Percentiles rank a stretch among this genome's conserved stretches.
phyloP scores from a whole-genome alignment of 2,329 filamentous ascomycete species.

The Colletotrichum agaves region DNA sequence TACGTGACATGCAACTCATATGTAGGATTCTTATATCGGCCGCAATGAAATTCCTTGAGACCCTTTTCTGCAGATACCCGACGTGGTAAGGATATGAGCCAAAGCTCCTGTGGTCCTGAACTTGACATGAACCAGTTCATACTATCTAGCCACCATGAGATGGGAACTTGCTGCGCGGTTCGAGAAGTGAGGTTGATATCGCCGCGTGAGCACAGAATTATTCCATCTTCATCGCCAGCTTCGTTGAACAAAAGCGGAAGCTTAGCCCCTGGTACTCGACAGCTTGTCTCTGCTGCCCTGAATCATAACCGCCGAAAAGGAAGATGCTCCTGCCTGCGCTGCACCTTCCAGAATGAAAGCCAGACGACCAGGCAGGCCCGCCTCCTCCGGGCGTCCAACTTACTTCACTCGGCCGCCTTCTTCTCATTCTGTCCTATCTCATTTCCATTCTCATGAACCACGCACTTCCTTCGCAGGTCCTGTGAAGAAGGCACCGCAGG shows the following conservation, averaged over 20 bases:
- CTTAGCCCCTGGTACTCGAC: neutral
- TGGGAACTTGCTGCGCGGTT: too few species aligned
- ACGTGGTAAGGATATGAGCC: neutral
- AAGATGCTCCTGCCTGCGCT: neutral
- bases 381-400: neutral
- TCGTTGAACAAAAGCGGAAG: too few species aligned
- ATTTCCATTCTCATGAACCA: neutral
- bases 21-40: neutral
- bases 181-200: too few species aligned
- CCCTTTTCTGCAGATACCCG: neutral
- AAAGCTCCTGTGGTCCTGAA: too few species aligned
- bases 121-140: too few species aligned
- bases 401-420: neutral
- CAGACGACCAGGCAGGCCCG: neutral
- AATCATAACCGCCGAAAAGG: neutral
- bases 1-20: too few species aligned
- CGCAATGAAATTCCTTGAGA: neutral
- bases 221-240: too few species aligned
- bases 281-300: neutral
- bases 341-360: slow-evolving; percentile 1
- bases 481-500: too few species aligned
- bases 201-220: too few species aligned
- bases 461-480: neutral
- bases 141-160: too few species aligned
- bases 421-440: neutral